Evolutionary conservation across 116 monocot species (phyloP).

Genomic region (Posidonia oceanica): DNA sequence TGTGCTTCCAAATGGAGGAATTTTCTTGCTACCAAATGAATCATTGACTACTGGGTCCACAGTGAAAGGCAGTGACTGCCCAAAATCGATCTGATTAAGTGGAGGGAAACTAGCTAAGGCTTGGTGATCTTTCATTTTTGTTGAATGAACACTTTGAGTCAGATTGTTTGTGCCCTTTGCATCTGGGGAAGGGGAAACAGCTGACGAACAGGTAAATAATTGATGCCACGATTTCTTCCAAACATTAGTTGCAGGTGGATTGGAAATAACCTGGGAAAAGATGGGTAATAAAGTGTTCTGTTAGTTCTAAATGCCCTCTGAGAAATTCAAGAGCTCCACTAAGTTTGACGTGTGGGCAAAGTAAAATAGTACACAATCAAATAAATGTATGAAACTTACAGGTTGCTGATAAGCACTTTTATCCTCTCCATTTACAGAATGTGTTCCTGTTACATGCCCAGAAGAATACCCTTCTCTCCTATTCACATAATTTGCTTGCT

Average conservation of each 20-base stretch:
- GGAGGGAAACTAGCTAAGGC: constrained; percentile 11
- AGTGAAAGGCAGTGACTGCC: constrained; percentile 13
- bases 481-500: constrained; percentile 21
- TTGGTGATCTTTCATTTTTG: constrained; percentile 21
- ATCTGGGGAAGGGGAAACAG: constrained; percentile 49
- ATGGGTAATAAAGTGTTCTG: constrained; percentile 5
- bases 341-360: not conserved
- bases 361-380: not conserved
- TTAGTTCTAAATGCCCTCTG: not conserved
- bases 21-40: constrained; percentile 11
- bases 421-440: constrained; percentile 29
- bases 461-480: constrained; percentile 30
- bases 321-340: constrained; percentile 1
- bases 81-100: constrained; percentile 24
- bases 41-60: constrained; percentile 13
- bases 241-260: constrained; percentile 26
- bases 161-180: constrained; percentile 8
- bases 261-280: constrained; percentile 24
- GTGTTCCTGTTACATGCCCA: constrained; percentile 21
- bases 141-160: constrained; percentile 17
- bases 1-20: constrained; percentile 15
- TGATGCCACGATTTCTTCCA: constrained; percentile 86
- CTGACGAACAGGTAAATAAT: constrained; percentile 57
- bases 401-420: constrained; percentile 15
- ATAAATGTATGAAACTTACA: constrained; percentile 41